Percentiles rank a stretch among this genome's conserved stretches.
These are phyloP conservation scores for Thelonectria blattea DNA, from an alignment of 2,329 filamentous ascomycete genomes.

Conservation along the genomic window DNA sequence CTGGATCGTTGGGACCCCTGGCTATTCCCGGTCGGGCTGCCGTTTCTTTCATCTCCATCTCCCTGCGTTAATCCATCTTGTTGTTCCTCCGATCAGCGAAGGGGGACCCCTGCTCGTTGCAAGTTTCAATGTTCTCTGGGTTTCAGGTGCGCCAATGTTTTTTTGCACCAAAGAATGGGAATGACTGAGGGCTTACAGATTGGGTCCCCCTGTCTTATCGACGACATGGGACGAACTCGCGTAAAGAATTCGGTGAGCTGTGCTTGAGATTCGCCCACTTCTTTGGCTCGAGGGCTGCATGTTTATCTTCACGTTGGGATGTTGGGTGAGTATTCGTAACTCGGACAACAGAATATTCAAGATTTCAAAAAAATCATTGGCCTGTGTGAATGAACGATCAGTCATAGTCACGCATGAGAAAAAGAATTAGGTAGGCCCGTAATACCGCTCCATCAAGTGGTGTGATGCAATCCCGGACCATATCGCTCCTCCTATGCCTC, in stretches of 20 bases:
- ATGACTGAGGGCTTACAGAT: constrained; percentile 13
- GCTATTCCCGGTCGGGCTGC: neutral
- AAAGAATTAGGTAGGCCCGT: no score
- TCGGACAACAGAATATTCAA: no score
- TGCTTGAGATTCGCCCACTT: neutral
- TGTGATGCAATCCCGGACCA: neutral
- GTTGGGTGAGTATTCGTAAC: neutral
- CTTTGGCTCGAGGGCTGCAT: neutral
- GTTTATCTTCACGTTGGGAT: neutral
- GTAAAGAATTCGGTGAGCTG: neutral
- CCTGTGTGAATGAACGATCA: no score
- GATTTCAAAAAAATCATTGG: no score
- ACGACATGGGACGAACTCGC: constrained; percentile 17
- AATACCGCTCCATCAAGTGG: no score
- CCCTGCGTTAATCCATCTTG: neutral
- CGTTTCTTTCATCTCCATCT: neutral
- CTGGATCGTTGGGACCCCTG: neutral
- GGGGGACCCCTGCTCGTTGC: neutral
- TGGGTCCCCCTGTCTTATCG: neutral
- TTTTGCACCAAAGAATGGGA: constrained; percentile 10
- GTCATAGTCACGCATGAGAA: no score
- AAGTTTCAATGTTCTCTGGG: constrained; percentile 3
- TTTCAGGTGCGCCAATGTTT: constrained; percentile 35
- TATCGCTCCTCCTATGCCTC: neutral
- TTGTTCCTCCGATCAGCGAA: neutral